phyloP scores from a whole-genome alignment of 169 alveolate genomes.

The Eimeria sp. region DNA sequence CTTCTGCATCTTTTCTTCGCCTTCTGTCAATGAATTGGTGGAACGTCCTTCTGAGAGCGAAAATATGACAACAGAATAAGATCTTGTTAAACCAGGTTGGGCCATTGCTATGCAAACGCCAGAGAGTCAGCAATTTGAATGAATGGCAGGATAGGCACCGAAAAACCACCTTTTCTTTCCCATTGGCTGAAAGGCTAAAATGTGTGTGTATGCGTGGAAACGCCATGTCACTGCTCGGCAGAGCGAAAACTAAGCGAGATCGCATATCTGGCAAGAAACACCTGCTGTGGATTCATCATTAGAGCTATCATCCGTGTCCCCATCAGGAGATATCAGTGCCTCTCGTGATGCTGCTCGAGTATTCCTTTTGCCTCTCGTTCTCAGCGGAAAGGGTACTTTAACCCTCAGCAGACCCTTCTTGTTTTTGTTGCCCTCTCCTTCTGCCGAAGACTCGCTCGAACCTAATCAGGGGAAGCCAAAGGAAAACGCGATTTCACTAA shows the following conservation, averaged over 20 bases:
- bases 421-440: constrained; percentile 5
- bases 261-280: neutral
- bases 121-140: neutral
- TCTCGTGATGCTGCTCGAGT: neutral
- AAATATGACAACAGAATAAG: neutral
- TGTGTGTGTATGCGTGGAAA: neutral
- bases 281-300: neutral
- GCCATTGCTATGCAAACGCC: neutral
- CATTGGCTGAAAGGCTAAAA: neutral
- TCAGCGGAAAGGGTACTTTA: neutral
- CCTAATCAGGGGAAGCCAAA: neutral
- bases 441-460: neutral
- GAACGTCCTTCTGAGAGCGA: neutral
- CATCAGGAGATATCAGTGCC: neutral
- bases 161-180: neutral
- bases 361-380: neutral
- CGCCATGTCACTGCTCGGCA: neutral
- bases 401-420: neutral
- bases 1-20: neutral
- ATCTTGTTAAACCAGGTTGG: neutral
- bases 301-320: neutral
- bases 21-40: neutral
- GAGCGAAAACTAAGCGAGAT: neutral
- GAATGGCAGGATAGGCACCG: too few relatives aligned
- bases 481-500: neutral